Evolutionary conservation across 192 early-diverging fungal genomes (phyloP), one percentile per base, ranked within the genome.

Genomic region (Umbelopsis vinacea): DNA sequence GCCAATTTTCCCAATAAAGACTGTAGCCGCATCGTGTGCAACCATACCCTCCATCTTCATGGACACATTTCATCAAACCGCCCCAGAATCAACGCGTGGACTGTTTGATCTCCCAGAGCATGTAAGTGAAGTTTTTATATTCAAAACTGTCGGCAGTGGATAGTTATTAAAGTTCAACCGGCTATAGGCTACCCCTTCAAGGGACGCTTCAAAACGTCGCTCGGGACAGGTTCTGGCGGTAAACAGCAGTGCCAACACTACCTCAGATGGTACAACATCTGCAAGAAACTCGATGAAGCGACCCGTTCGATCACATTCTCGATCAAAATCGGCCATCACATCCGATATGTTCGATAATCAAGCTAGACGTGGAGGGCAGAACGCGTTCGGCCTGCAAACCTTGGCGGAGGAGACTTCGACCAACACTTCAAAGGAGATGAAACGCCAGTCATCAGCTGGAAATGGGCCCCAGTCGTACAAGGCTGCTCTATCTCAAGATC

Each of bases 41-140:
- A 63, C 57, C 57, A 63, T 63, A 37, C 26, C 57, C 29, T 63
- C 26, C 57, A 63, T 63, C 57, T 63, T 26, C 57, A 63, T 63
- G 57, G 57, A 63, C 57, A 63, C 57, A 63, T 63, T 63, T 63
- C 77, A 79, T 33, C 79, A 81, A 72, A 81, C 79, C n/a, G 79
- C 79, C 46, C 79, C 79, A 15, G 79, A 81, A 55, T 76, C 75
- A 35, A 81, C 79, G 43, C 66, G 79, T 33, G 79, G 79, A 23
- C 52, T 81, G 63, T 81, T 81, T 69, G 79, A 81, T 77, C 23
- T 71, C 24, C 78, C 78, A n/a, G 78, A 73, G 43, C 73, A 47
- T 63, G 57, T 63, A 63, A 63, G 57, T 63, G 17, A 37, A 15
- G 26, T n/a, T 15, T 35, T 37, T 14, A 37, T 26, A 38, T 5